Conservation (phyloP, 1,139 yeast genomes). For the Kurtzmaniella quercitrusa region DNA sequence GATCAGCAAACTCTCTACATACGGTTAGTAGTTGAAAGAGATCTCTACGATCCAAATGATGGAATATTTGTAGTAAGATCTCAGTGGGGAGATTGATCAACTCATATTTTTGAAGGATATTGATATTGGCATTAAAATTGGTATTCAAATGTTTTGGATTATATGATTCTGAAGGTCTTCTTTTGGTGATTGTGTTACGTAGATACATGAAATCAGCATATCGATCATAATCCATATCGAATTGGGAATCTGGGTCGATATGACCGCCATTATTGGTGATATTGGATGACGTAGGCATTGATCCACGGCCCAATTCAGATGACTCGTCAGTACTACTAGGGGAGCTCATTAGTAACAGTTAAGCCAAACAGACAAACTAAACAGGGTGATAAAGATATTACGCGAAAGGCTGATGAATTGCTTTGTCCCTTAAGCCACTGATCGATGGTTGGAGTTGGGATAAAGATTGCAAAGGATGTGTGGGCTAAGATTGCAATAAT, state of each 20-base stretch:
- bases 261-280: constrained; percentile 2
- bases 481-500: too few relatives aligned
- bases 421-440: too few relatives aligned
- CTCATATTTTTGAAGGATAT: constrained; percentile 36
- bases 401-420: too few relatives aligned
- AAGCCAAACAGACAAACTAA: too few relatives aligned
- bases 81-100: constrained; percentile 74
- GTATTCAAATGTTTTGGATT: constrained; percentile 19
- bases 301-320: constrained; percentile 3
- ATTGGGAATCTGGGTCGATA: constrained; percentile 15
- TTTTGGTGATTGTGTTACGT: constrained; percentile 28
- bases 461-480: too few relatives aligned
- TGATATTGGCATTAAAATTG: constrained; percentile 18
- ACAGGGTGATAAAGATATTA: too few relatives aligned
- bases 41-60: constrained; percentile 64
- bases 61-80: constrained; percentile 65
- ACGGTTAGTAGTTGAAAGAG: constrained; percentile 67
- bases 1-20: constrained; percentile 76
- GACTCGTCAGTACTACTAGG: constrained; percentile 21
- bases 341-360: constrained; percentile 30
- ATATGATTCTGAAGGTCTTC: constrained; percentile 19
- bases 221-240: constrained; percentile 33
- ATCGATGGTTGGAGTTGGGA: too few relatives aligned
- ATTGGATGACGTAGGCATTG: neutral
- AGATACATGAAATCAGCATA: constrained; percentile 32